Evolutionary conservation across 768 basidiomycete genomes (phyloP).

Genomic region (Amylocystis lapponica): DNA sequence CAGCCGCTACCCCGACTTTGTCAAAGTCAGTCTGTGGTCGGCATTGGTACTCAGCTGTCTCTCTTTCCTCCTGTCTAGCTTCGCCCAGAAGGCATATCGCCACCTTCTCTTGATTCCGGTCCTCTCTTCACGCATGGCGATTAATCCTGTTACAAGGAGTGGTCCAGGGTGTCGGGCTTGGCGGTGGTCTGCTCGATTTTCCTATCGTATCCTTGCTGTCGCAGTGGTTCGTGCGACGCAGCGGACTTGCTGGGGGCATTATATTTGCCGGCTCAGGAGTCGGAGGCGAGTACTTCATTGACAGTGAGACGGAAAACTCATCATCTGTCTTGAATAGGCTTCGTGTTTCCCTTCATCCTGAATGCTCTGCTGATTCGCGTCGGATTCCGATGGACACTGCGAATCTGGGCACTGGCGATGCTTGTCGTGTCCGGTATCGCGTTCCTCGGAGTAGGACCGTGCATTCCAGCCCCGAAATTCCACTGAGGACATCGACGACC

Average conservation of each 20-base stretch:
- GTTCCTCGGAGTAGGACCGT: constrained; percentile 13
- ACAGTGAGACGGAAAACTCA: no score
- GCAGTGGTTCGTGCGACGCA: constrained; percentile 18
- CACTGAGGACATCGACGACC: constrained; percentile 9
- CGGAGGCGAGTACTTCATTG: constrained; percentile 9
- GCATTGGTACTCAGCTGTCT: no score
- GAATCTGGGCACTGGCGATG: constrained; percentile 14
- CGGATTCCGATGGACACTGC: constrained; percentile 19
- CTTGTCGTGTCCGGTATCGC: constrained; percentile 12
- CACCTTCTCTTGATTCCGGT: no score
- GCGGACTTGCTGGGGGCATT: constrained; percentile 18
- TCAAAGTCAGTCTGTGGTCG: no score
- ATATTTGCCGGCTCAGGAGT: constrained; percentile 20
- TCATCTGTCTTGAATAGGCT: constrained; percentile 10
- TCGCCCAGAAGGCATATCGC: no score
- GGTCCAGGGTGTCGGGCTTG: constrained; percentile 14
- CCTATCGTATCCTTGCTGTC: constrained; percentile 13
- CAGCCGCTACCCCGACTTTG: no score
- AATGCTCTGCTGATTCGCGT: constrained; percentile 11
- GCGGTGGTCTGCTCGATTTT: constrained; percentile 13
- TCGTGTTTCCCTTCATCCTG: constrained; percentile 17
- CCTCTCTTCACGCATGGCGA: no score
- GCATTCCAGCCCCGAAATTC: constrained; percentile 17
- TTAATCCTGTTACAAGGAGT: constrained; percentile 19
- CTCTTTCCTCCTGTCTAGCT: no score